Conservation (phyloP, 2,329 filamentous ascomycete species). For the Epichloe gansuensis region DNA sequence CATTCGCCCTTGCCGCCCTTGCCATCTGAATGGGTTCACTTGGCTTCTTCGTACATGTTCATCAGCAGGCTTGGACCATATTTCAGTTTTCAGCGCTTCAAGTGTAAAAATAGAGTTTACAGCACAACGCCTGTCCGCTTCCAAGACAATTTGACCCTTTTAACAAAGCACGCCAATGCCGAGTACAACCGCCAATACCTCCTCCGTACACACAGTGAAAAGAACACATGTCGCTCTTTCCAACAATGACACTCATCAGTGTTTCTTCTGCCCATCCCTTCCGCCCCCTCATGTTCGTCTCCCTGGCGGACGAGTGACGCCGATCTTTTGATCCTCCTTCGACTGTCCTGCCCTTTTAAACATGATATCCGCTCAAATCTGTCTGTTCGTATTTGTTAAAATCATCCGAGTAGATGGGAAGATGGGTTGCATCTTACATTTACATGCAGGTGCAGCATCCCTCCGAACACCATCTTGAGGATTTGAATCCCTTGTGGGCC, state of each 20-base stretch:
- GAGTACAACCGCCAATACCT: neutral
- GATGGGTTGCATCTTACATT: neutral
- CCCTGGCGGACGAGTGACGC: neutral
- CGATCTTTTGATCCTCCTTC: neutral
- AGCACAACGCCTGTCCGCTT: neutral
- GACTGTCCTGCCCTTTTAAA: neutral
- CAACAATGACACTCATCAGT: neutral
- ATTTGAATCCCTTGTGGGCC: slow-evolving; percentile 15
- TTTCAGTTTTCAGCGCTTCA: neutral
- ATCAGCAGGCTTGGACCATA: neutral
- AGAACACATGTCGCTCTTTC: neutral
- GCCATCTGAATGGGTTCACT: too few relatives aligned
- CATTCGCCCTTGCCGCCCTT: too few relatives aligned
- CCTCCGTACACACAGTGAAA: neutral
- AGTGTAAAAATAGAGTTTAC: neutral
- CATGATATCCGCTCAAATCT: neutral
- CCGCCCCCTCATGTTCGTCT: neutral
- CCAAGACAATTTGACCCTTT: neutral
- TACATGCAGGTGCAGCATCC: slow-evolving; percentile 19
- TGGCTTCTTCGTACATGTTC: too few relatives aligned
- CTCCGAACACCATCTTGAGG: slow-evolving; percentile 24
- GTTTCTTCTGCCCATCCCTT: neutral
- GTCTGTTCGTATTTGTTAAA: neutral
- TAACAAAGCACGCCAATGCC: neutral
- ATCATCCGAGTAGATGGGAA: neutral